These are phyloP conservation scores for Phragmites australis DNA, from an alignment of 176 grass and related monocot genomes.

Conservation along the genomic window DNA sequence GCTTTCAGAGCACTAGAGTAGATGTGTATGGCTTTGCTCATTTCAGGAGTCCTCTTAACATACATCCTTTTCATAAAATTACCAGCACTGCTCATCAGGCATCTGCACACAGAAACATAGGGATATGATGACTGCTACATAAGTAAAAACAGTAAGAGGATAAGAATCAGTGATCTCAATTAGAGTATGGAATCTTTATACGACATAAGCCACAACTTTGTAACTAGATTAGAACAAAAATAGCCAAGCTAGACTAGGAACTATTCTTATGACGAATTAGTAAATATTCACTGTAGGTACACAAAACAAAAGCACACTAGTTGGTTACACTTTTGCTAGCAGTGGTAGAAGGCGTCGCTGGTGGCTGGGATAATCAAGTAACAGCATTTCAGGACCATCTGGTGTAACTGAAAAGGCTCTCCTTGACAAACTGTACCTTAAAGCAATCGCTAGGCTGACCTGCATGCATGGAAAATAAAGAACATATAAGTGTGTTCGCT, in stretches of 20 bases:
- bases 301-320: slow-evolving; percentile 10
- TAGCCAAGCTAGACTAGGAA: slow-evolving; percentile 4
- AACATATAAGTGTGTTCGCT: background rate
- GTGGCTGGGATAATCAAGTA: slow-evolving; percentile 97
- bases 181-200: slow-evolving; percentile 8
- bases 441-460: slow-evolving; percentile 80
- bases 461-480: slow-evolving; percentile 42
- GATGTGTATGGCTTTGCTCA: slow-evolving; percentile 80
- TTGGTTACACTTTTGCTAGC: slow-evolving; percentile 85
- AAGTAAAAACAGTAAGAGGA: background rate
- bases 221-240: slow-evolving; percentile 29
- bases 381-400: slow-evolving; percentile 74
- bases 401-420: slow-evolving; percentile 83
- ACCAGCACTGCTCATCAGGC: slow-evolving; percentile 75
- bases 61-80: slow-evolving; percentile 93
- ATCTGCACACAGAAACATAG: slow-evolving; percentile 54
- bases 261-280: background rate
- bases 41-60: slow-evolving; percentile 76
- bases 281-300: slow-evolving; percentile 25
- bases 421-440: slow-evolving; percentile 88
- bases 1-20: slow-evolving; percentile 99
- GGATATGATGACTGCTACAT: slow-evolving; percentile 22
- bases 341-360: slow-evolving; percentile 84
- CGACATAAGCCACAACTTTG: background rate
- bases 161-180: slow-evolving; percentile 8